Conservation (phyloP, 768 basidiomycete genomes). For the Cyathus striatus region DNA sequence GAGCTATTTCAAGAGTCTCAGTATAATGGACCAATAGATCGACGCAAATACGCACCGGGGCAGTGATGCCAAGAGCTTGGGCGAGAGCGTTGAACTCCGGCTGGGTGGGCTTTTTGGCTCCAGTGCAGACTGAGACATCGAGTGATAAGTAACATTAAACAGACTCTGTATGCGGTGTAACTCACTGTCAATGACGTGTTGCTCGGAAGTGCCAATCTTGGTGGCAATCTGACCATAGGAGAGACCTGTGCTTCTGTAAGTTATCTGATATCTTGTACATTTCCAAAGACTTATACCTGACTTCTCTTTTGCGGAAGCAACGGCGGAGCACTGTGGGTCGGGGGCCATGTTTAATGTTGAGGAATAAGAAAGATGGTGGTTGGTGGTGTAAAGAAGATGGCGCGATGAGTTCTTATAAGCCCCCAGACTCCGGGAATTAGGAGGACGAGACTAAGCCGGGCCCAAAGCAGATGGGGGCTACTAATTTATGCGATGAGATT, state of each 20-base stretch:
- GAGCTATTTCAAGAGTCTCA: too few species aligned
- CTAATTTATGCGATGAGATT: too few species aligned
- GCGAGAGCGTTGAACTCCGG: conserved; percentile 48
- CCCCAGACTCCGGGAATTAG: too few species aligned
- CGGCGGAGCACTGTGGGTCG: conserved; percentile 53
- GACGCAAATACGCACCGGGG: too few species aligned
- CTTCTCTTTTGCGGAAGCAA: conserved; percentile 43
- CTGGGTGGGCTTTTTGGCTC: conserved; percentile 31
- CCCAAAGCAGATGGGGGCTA: too few species aligned
- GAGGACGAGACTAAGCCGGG: too few species aligned
- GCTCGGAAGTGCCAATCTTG: conserved; percentile 32
- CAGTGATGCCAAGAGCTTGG: conserved; percentile 32
- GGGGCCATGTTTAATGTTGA: conserved; percentile 33
- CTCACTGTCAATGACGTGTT: conserved; percentile 53
- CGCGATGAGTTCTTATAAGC: too few species aligned
- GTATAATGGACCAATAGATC: too few species aligned
- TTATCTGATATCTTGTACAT: background rate
- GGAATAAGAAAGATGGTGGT: background rate
- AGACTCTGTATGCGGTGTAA: too few species aligned
- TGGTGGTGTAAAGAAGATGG: too few species aligned
- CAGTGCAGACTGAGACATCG: conserved; percentile 41
- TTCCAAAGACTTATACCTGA: too few species aligned
- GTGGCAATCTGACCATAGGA: conserved; percentile 45
- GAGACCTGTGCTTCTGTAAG: conserved; percentile 27
- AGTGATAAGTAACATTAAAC: background rate